Evolutionary conservation across 805 yeast species (phyloP).

Genomic region (Ogataea pini): DNA sequence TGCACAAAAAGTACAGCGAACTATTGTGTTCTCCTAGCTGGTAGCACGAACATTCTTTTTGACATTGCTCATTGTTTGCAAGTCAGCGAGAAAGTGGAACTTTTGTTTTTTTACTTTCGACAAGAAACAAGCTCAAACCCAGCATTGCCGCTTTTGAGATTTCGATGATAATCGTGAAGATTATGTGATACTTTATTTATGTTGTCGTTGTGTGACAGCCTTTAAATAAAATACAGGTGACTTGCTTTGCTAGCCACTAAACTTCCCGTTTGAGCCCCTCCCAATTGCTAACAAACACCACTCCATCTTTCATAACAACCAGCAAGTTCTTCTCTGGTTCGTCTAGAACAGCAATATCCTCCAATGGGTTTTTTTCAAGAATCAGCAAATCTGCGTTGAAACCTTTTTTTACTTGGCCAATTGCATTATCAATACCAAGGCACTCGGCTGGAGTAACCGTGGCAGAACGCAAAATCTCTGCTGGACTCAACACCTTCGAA

Average conservation of each 20-base stretch:
- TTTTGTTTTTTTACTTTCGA: too few relatives aligned
- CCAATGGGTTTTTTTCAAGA: constrained; percentile 29
- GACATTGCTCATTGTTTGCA: too few relatives aligned
- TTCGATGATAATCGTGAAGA: too few relatives aligned
- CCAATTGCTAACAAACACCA: constrained; percentile 21
- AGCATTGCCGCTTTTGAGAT: too few relatives aligned
- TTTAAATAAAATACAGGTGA: not conserved
- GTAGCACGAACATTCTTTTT: too few relatives aligned
- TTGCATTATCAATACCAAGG: constrained; percentile 17
- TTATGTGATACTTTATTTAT: too few relatives aligned
- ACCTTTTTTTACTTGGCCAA: constrained; percentile 32
- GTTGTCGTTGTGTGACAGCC: too few relatives aligned
- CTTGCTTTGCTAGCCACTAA: not conserved
- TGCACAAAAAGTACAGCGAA: too few relatives aligned
- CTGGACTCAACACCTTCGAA: constrained; percentile 25
- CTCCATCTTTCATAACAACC: constrained; percentile 30
- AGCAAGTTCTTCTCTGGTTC: constrained; percentile 28
- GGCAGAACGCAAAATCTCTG: constrained; percentile 31
- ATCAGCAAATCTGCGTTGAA: constrained; percentile 31
- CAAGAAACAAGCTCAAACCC: too few relatives aligned
- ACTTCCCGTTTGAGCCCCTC: not conserved
- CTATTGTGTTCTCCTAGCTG: too few relatives aligned
- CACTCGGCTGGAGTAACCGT: constrained; percentile 32
- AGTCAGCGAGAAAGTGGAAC: too few relatives aligned
- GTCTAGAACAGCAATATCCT: constrained; percentile 28